A percentile compares a stretch with the other conserved stretches of the same genome.
Evolutionary conservation across 768 basidiomycete genomes (phyloP).

Genomic region (Lentinula boryana): DNA sequence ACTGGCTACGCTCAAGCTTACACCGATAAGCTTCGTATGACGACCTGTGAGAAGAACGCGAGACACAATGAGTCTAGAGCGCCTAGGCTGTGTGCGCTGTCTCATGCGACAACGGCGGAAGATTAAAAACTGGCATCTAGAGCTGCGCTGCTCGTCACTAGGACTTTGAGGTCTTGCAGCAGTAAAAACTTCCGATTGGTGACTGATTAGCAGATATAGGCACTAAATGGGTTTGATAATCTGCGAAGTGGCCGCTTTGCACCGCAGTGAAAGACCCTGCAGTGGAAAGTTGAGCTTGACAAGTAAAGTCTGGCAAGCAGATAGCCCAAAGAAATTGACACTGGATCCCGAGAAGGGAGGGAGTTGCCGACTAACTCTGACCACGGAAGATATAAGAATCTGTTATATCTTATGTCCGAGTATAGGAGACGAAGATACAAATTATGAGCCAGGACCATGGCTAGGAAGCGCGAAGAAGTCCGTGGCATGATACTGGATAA

Average conservation of each 20-base stretch:
- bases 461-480: neutral
- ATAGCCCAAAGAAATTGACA: neutral
- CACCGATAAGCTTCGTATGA: neutral
- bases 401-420: no score
- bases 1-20: neutral
- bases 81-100: neutral
- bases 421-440: neutral
- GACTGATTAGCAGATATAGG: neutral
- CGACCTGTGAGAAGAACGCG: neutral
- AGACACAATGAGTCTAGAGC: neutral
- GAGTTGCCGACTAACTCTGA: neutral
- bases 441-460: neutral
- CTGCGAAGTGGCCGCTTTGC: neutral
- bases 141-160: neutral
- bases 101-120: neutral
- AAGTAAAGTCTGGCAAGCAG: neutral
- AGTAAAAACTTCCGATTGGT: neutral
- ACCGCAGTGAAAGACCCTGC: neutral
- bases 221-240: neutral
- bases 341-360: neutral
- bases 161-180: neutral
- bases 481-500: neutral
- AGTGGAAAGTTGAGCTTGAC: neutral
- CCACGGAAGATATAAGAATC: no score
- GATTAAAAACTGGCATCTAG: neutral